phyloP scores from a whole-genome alignment of 176 grass and related monocot genomes.

The Microstegium vimineum region DNA sequence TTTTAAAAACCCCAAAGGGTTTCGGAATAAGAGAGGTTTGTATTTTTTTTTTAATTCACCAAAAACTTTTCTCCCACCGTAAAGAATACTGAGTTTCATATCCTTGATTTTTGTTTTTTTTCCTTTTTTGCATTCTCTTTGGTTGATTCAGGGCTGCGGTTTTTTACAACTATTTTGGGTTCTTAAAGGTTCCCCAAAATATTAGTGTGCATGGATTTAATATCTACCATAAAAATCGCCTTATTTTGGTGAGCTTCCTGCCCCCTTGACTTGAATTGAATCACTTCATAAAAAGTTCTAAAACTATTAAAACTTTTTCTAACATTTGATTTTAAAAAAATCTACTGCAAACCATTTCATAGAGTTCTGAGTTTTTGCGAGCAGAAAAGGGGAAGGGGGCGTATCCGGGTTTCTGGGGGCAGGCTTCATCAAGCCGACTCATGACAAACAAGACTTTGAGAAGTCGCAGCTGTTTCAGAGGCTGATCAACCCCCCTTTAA shows the following conservation, averaged over 20 bases:
- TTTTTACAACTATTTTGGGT: no score
- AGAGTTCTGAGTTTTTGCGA: conserved; percentile 29
- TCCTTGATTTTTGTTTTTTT: background rate
- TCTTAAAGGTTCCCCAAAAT: no score
- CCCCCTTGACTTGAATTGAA: background rate
- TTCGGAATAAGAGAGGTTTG: no score
- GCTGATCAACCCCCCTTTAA: conserved; percentile 43
- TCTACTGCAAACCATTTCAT: conserved; percentile 56
- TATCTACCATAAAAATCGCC: conserved; percentile 63
- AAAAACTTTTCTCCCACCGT: background rate
- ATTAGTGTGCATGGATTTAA: conserved; percentile 57
- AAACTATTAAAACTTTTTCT: background rate
- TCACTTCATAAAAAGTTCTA: background rate
- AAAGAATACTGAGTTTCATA: background rate
- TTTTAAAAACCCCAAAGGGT: no score
- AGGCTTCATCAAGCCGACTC: conserved; percentile 58
- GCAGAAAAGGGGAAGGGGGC: conserved; percentile 41
- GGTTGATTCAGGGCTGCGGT: conserved; percentile 39
- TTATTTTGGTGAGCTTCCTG: conserved; percentile 44
- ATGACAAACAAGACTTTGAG: conserved; percentile 61
- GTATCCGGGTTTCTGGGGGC: conserved; percentile 40
- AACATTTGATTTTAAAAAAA: background rate
- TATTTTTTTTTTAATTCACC: background rate
- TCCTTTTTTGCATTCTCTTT: background rate
- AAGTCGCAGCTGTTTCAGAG: conserved; percentile 43